Conservation (phyloP, 805 yeast species). For the Huiozyma naganishii region DNA sequence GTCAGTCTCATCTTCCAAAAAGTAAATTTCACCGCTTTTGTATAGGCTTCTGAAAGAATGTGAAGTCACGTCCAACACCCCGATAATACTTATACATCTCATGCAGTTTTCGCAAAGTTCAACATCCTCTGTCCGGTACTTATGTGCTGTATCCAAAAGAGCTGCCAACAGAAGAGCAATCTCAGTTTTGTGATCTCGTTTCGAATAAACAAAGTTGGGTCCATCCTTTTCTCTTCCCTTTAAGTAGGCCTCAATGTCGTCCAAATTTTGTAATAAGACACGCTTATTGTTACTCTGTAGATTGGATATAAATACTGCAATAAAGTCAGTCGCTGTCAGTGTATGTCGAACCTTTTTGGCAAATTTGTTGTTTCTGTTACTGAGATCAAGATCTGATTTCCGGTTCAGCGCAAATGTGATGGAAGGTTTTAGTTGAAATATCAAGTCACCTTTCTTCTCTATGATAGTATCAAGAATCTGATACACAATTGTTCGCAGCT, state of each 20-base stretch:
- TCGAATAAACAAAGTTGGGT: conserved; percentile 34
- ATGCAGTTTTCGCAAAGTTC: conserved; percentile 52
- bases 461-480: conserved; percentile 35
- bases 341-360: conserved; percentile 35
- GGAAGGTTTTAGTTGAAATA: conserved; percentile 19
- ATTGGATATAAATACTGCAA: conserved; percentile 19
- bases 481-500: conserved; percentile 41
- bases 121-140: conserved; percentile 38
- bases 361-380: conserved; percentile 42
- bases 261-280: conserved; percentile 62
- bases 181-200: conserved; percentile 17
- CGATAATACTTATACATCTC: conserved; percentile 61
- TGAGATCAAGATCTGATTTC: conserved; percentile 40
- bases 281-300: conserved; percentile 30
- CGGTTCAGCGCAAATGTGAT: conserved; percentile 65
- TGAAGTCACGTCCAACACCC: conserved; percentile 59
- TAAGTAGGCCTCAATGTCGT: conserved; percentile 48
- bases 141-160: conserved; percentile 45
- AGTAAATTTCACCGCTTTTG: conserved; percentile 39
- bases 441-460: conserved; percentile 11
- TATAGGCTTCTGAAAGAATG: conserved; percentile 31
- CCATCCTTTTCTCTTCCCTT: conserved; percentile 36
- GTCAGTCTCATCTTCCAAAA: conserved; percentile 54
- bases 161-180: conserved; percentile 41
- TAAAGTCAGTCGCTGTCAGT: conserved; percentile 14